phyloP scores from a whole-genome alignment of 352 stramenopile species.

The Stramenopiles sp. region DNA sequence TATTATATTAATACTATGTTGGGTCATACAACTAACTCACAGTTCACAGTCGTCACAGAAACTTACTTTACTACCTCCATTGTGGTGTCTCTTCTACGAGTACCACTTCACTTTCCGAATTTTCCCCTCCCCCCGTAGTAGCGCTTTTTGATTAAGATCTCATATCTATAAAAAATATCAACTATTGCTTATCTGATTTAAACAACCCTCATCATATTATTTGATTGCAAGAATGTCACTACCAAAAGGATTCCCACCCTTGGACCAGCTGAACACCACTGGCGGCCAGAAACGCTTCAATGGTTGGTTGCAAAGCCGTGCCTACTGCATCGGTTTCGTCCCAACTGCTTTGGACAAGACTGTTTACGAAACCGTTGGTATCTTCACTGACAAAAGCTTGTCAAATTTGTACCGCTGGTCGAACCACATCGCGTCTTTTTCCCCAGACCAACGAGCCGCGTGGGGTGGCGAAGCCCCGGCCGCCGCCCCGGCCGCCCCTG shows the following conservation, averaged over 20 bases:
- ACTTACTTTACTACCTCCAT: too few species aligned
- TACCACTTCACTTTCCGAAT: too few species aligned
- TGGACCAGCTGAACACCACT: not conserved
- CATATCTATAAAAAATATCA: constrained; percentile 2
- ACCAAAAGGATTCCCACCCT: not conserved
- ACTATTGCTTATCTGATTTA: not conserved
- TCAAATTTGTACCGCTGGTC: not conserved
- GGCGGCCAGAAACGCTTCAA: not conserved
- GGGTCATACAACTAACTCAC: too few species aligned
- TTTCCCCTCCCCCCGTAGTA: too few species aligned
- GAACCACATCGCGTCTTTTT: not conserved
- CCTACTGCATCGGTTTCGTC: not conserved
- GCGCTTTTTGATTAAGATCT: not conserved
- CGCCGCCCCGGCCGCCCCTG: not conserved
- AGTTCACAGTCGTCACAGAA: too few species aligned
- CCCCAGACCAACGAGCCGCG: not conserved
- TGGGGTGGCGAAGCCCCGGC: not conserved
- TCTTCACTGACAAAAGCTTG: not conserved
- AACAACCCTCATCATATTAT: not conserved
- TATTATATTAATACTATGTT: too few species aligned
- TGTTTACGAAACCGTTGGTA: not conserved
- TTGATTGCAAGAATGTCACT: not conserved
- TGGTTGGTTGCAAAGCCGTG: not conserved
- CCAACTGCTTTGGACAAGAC: not conserved
- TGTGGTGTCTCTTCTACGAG: too few species aligned